Percentiles rank a stretch among this genome's conserved stretches.
phyloP scores from a whole-genome alignment of 1,284 basidiomycete species.

The Golubevia pallescens region DNA sequence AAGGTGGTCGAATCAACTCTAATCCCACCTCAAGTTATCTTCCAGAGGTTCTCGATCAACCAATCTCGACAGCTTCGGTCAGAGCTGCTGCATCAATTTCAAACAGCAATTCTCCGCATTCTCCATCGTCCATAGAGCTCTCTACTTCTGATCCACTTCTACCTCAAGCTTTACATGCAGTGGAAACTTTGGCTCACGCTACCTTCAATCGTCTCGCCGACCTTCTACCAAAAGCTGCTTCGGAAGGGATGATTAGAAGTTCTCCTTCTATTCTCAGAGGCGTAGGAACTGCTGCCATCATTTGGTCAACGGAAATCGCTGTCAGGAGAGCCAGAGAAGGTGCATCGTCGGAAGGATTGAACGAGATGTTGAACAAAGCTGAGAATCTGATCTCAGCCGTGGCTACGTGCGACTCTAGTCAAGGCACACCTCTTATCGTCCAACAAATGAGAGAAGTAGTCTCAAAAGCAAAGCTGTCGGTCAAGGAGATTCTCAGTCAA shows the following conservation, averaged over 20 bases:
- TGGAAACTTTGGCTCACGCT: too few species aligned
- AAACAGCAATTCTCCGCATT: too few species aligned
- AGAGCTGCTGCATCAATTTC: too few species aligned
- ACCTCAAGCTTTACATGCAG: too few species aligned
- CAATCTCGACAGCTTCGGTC: too few species aligned
- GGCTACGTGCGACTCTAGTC: not conserved
- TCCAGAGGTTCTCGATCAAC: too few species aligned
- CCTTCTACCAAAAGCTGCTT: not conserved
- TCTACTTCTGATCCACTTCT: too few species aligned
- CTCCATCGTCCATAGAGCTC: too few species aligned
- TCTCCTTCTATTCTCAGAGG: not conserved
- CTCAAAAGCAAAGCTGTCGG: too few species aligned
- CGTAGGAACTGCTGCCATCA: not conserved
- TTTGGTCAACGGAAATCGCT: not conserved
- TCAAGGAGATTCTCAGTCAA: too few species aligned
- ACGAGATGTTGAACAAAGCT: not conserved
- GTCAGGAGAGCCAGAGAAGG: not conserved
- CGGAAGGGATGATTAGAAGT: not conserved
- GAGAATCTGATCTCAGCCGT: not conserved
- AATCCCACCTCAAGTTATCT: too few species aligned
- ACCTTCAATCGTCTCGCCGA: not conserved
- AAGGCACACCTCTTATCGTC: not conserved
- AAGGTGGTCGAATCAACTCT: not conserved
- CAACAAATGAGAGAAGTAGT: not conserved
- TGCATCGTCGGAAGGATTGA: not conserved